Percentiles rank a stretch among this genome's conserved stretches.
Conservation (phyloP, 75 land plant species). For the Pinus tabuliformis region DNA sequence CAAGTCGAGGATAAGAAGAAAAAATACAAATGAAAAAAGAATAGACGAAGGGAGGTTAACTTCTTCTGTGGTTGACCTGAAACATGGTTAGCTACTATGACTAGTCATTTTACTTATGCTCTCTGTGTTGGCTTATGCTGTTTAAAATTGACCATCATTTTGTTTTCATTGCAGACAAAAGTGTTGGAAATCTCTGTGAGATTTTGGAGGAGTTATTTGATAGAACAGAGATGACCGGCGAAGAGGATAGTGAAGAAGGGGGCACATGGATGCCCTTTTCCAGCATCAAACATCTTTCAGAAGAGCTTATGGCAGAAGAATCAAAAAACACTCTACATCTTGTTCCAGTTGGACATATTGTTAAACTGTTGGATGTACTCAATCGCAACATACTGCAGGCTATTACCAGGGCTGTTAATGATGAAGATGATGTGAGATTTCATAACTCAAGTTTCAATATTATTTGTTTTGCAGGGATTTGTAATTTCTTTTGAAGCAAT, state of each 20-base stretch:
- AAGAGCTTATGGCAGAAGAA: slow-evolving; percentile 65
- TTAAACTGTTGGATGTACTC: slow-evolving; percentile 61
- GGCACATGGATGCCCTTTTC: slow-evolving; percentile 43
- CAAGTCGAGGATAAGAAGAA: no score
- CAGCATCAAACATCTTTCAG: slow-evolving; percentile 65
- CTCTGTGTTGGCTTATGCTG: no score
- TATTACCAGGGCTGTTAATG: slow-evolving; percentile 58
- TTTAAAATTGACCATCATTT: background rate
- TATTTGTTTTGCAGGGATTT: no score
- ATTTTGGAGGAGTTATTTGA: slow-evolving; percentile 71
- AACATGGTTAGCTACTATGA: no score
- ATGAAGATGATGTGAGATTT: slow-evolving; percentile 70
- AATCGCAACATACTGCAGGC: slow-evolving; percentile 75
- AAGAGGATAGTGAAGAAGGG: slow-evolving; percentile 58
- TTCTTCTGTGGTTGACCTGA: no score
- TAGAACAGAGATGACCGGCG: slow-evolving; percentile 54
- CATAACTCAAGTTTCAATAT: no score
- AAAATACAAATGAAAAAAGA: no score
- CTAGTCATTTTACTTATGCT: no score
- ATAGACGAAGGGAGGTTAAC: no score
- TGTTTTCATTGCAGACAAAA: slow-evolving; percentile 34
- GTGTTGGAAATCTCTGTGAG: slow-evolving; percentile 41
- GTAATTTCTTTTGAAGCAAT: no score
- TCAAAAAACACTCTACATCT: slow-evolving; percentile 62
- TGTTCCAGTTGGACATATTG: slow-evolving; percentile 70